These are phyloP conservation scores for Cercospora canescens DNA, from an alignment of 2,329 filamentous ascomycete genomes.

Conservation along the genomic window DNA sequence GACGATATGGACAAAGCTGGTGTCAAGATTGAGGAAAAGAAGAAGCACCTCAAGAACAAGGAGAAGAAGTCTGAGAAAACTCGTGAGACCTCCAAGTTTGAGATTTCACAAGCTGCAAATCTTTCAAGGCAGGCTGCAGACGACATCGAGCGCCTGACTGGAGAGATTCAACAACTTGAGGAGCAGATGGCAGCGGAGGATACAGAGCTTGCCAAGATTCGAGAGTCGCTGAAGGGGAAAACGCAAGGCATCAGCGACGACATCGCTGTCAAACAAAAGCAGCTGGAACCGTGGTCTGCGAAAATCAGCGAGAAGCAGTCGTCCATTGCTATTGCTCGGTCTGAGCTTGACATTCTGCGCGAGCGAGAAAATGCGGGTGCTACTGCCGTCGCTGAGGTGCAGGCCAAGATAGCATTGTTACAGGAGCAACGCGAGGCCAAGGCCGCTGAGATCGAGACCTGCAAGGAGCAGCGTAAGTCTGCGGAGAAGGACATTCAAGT, in stretches of 20 bases:
- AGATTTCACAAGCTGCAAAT: conserved; percentile 71
- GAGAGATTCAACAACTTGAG: conserved; percentile 77
- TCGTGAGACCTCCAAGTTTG: conserved; percentile 73
- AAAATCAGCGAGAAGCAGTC: conserved; percentile 97
- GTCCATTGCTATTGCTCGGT: conserved; percentile 89
- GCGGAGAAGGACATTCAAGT: conserved; percentile 74
- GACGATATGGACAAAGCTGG: conserved; percentile 93
- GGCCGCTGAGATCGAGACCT: conserved; percentile 71
- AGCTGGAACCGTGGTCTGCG: conserved; percentile 92
- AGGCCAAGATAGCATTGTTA: conserved; percentile 74
- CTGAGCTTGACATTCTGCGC: conserved; percentile 85
- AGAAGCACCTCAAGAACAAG: conserved; percentile 88
- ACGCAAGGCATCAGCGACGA: conserved; percentile 92
- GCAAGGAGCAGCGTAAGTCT: conserved; percentile 68
- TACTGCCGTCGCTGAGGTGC: conserved; percentile 77
- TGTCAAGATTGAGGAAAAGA: conserved; percentile 97
- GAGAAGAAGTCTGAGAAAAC: conserved; percentile 93
- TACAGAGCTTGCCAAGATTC: conserved; percentile 76
- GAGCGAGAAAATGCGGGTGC: conserved; percentile 88
- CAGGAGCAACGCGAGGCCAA: conserved; percentile 72
- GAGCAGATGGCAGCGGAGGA: conserved; percentile 76
- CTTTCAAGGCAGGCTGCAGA: conserved; percentile 74
- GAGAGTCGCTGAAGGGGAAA: conserved; percentile 88
- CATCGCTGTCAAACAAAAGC: conserved; percentile 89
- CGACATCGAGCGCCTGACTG: conserved; percentile 74